Evolutionary conservation across 2,329 filamentous ascomycete genomes (phyloP), one percentile per base, ranked within the genome.

Genomic region (Scedosporium minutisporum): DNA sequence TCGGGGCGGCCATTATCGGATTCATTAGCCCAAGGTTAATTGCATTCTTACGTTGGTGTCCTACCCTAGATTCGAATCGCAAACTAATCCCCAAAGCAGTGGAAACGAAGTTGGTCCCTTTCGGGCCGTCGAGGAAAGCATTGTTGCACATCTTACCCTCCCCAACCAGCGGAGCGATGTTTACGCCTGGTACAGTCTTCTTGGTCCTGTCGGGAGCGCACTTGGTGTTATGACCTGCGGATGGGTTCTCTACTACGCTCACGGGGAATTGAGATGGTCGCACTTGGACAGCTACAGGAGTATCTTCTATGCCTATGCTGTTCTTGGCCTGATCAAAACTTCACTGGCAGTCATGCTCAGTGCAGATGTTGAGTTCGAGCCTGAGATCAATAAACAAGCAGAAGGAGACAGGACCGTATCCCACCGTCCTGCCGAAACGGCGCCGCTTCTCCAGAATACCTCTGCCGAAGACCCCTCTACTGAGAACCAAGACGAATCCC

Each of bases 51-150:
- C n/a, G 18, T 14, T 27, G 3, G 6, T 23, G 18, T 23, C 21
- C 18, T 23, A 3, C 4, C 48, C 7, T 18, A 55, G 23, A 10
- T 25, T 25, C 12, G 18, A n/a, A 6, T 14, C 23, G 48, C 4
- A 27, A 16, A 12, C 51, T 55, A 25, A 55, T 12, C 1, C 7
- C 21, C 4, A 14, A 5, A 33, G 62, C n/a, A 83, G 82, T 67
- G 85, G 84, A 6, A 86, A 84, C 63, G 85, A 87, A 68, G 86
- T 87, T 62, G 84, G 84, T 0, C 85, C 84, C 0, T 87, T 87
- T 64, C 76, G 81, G 46, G 84, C 84, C 42, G 77, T 87, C 27
- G 85, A 87, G 68, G 84, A 87, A 71, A 84, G 81, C 16, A 80
- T 81, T 4, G 72, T 87, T 2, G 83, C 84, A 3, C 83, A 86